Evolutionary conservation across 148 eudicot genomes (phyloP), one percentile per base, ranked within the genome.

Genomic region (Vaccinium darrowii): DNA sequence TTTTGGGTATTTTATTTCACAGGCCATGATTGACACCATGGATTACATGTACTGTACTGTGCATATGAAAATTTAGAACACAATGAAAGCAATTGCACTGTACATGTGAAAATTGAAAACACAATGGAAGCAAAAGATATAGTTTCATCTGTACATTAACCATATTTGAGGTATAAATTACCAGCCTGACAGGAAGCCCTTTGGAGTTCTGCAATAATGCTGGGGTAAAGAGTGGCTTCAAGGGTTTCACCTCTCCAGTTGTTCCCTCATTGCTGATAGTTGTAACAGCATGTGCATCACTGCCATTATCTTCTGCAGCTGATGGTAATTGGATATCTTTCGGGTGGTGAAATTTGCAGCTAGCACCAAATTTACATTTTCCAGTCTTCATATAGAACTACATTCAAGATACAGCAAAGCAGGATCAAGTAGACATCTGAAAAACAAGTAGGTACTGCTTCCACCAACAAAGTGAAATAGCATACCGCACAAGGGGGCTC

Each of bases 321-420:
- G 89, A 78, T 86, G 90, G 90, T 77, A 94, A 78, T 81, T 87
- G 87, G 80, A 95, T 87, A 84, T 90, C 93, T 90, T 88, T 97
- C 71, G 99, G 99, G 86, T 97, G 99, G 88, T 97, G 94, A 84
- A 92, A 97, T 92, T 91, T 97, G 95, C 99, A 97, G 57, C 92
- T 84, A 58, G 87, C 82, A 33, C 98, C 98, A 89, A 94, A 97
- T 89, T 94, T 97, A 87, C 99, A 97, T 69, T 86, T 91, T 72
- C 99, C 99, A 80, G 83, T 80, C 83, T 80, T 80, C 83, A 80
- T 21, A 62, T 60, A 80, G 83, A 80, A 80, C 83, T 80, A 93
- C 80, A 36, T 80, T 82, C 78, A 84, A 23, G 65, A 82, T 56
- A 65, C 52, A 52, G 71, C 50, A 69, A 69, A 71, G 84, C 52